A percentile compares a stretch with the other conserved stretches of the same genome.
Conservation (phyloP, 2,329 filamentous ascomycete genomes). For the Fusarium begoniae region DNA sequence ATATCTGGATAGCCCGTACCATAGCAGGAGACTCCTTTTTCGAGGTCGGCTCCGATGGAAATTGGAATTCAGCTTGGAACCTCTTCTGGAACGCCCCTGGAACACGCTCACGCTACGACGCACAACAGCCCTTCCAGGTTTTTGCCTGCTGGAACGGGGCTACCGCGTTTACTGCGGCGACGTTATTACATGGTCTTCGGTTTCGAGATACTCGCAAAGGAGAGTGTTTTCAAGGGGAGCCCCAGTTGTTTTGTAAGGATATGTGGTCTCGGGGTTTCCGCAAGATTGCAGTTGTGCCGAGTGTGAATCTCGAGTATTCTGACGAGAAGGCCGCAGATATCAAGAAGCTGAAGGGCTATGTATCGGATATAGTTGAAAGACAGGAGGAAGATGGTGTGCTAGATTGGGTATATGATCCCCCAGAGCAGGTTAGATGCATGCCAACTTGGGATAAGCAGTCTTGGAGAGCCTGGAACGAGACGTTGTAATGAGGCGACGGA, state of each 20-base stretch:
- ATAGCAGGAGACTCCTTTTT: conserved; percentile 66
- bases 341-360: conserved; percentile 62
- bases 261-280: conserved; percentile 60
- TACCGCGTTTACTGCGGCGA: conserved; percentile 58
- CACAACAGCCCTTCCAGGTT: conserved; percentile 63
- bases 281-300: conserved; percentile 65
- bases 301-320: conserved; percentile 64
- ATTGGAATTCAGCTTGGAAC: conserved; percentile 59
- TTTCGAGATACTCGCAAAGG: conserved; percentile 53
- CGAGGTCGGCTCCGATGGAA: conserved; percentile 58
- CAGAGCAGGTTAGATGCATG: conserved; percentile 59
- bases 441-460: conserved; percentile 52
- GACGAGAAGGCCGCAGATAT: conserved; percentile 55
- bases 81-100: conserved; percentile 60
- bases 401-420: conserved; percentile 55
- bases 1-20: conserved; percentile 64
- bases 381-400: conserved; percentile 48
- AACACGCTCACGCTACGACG: conserved; percentile 46
- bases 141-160: conserved; percentile 71
- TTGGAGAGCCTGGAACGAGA: conserved; percentile 52
- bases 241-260: conserved; percentile 66
- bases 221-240: conserved; percentile 65
- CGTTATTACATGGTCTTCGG: conserved; percentile 53
- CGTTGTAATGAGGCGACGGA: not conserved
- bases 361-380: conserved; percentile 46